Evolutionary conservation across 768 basidiomycete genomes (phyloP).

Genomic region (Pleurotus cornucopiae): DNA sequence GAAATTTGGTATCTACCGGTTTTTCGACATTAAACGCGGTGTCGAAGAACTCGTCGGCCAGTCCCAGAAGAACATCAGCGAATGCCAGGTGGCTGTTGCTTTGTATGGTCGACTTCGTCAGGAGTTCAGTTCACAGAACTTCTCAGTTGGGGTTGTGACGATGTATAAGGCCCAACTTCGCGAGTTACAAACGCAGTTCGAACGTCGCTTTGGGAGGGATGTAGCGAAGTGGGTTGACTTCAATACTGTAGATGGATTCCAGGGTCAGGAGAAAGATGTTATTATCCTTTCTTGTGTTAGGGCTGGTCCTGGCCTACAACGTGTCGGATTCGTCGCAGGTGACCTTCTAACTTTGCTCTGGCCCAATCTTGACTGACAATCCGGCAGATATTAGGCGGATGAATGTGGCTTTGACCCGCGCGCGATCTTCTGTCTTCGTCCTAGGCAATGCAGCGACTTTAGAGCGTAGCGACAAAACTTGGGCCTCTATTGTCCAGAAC

Average conservation of each 20-base stretch:
- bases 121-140: slow-evolving; percentile 52
- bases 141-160: slow-evolving; percentile 63
- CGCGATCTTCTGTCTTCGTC: slow-evolving; percentile 90
- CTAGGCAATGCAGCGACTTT: slow-evolving; percentile 89
- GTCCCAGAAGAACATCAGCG: slow-evolving; percentile 75
- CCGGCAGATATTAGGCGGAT: slow-evolving; percentile 74
- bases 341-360: neutral
- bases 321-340: slow-evolving; percentile 89
- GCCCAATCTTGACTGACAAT: neutral
- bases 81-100: slow-evolving; percentile 71
- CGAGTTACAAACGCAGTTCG: slow-evolving; percentile 70
- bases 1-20: slow-evolving; percentile 82
- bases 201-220: slow-evolving; percentile 62
- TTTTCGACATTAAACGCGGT: slow-evolving; percentile 76
- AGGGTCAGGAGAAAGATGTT: slow-evolving; percentile 98
- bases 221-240: slow-evolving; percentile 79
- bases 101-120: slow-evolving; percentile 69
- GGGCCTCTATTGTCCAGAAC: slow-evolving; percentile 75
- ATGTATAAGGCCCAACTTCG: slow-evolving; percentile 92
- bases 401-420: slow-evolving; percentile 99
- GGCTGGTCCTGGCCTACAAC: slow-evolving; percentile 78
- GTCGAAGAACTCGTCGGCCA: slow-evolving; percentile 54
- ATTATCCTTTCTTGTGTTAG: slow-evolving; percentile 98
- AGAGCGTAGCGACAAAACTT: slow-evolving; percentile 76
- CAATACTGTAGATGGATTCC: slow-evolving; percentile 98